These are phyloP conservation scores for Dichomitus squalens DNA, from an alignment of 1,284 basidiomycete genomes.

Conservation along the genomic window DNA sequence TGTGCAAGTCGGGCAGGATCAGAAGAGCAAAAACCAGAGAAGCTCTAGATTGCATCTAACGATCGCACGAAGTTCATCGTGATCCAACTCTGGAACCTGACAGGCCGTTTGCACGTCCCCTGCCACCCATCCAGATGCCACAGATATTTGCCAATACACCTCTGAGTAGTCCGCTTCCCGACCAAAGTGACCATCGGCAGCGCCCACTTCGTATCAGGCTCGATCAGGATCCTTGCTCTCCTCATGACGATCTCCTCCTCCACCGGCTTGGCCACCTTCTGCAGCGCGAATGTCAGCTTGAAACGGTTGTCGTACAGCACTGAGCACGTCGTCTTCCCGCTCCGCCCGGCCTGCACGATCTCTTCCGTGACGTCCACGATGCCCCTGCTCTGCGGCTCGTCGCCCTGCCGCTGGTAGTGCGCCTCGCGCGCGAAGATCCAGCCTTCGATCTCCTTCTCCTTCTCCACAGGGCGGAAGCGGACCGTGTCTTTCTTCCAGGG, in stretches of 20 bases:
- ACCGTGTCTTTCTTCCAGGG: conserved; percentile 13
- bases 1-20: too few species aligned
- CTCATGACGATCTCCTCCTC: conserved; percentile 1
- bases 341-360: conserved; percentile 1
- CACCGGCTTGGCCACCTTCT: conserved; percentile 39
- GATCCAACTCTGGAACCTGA: conserved; percentile 42
- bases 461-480: conserved; percentile 1
- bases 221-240: conserved; percentile 34
- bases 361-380: conserved; percentile 13
- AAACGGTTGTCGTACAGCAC: conserved; percentile 65
- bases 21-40: too few species aligned
- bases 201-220: conserved; percentile 45
- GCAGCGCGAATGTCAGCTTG: conserved; percentile 46
- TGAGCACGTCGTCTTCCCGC: not conserved
- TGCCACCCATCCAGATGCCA: conserved; percentile 12
- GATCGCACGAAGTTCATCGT: conserved; percentile 48
- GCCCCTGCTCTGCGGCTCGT: not conserved
- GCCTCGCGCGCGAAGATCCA: conserved; percentile 29
- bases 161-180: conserved; percentile 4
- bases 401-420: conserved; percentile 5
- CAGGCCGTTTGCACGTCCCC: not conserved
- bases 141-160: conserved; percentile 11
- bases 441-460: conserved; percentile 16
- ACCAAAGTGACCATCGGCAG: conserved; percentile 47
- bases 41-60: conserved; percentile 40